These are phyloP conservation scores for Lycium barbarum DNA, from an alignment of 257 asterid genomes.

Conservation along the genomic window DNA sequence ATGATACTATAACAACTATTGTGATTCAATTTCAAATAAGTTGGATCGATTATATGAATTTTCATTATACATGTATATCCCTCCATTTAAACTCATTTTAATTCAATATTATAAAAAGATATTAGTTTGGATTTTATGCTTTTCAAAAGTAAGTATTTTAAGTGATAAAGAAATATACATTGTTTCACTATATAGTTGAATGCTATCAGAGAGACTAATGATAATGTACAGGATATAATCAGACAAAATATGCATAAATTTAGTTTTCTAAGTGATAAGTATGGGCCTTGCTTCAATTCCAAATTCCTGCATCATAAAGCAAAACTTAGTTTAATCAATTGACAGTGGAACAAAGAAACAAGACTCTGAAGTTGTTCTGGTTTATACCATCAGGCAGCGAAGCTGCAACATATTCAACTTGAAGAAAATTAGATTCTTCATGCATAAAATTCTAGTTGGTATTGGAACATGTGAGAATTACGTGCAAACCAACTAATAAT, in stretches of 20 bases:
- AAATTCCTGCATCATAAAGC: not conserved
- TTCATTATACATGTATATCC: not conserved
- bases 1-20: not conserved
- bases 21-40: not conserved
- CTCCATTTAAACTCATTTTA: not conserved
- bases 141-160: no score
- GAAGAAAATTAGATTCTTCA: not conserved
- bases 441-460: not conserved
- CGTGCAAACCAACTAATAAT: constrained; percentile 15
- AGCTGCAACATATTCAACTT: not conserved
- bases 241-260: not conserved
- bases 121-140: no score
- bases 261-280: not conserved
- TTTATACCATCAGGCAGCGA: not conserved
- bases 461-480: constrained; percentile 7
- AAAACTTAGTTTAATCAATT: not conserved
- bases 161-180: not conserved
- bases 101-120: no score
- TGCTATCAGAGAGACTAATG: not conserved
- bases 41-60: not conserved
- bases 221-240: not conserved
- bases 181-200: not conserved
- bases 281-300: not conserved
- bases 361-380: not conserved
- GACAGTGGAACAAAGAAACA: not conserved